Evolutionary conservation across 228 moss, liverwort and hornwort genomes (phyloP).

Genomic region (Sphagnum fallax): DNA sequence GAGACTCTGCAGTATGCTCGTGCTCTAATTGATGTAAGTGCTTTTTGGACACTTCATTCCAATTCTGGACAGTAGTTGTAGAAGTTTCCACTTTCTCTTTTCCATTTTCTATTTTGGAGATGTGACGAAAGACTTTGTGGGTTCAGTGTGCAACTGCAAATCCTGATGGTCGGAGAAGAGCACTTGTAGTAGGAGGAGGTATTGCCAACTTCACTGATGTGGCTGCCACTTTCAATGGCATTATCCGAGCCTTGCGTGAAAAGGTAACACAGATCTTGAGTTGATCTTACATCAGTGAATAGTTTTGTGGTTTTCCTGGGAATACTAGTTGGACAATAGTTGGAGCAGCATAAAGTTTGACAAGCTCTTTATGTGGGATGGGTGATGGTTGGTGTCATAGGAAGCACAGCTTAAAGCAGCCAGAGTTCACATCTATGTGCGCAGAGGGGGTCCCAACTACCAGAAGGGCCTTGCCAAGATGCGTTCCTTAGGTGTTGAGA

Average conservation of each 20-base stretch:
- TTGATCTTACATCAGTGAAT: too few species aligned
- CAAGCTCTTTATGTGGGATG: too few species aligned
- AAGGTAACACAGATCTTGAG: slow-evolving; percentile 41
- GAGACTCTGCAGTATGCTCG: slow-evolving; percentile 96
- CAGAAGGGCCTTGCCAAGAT: slow-evolving; percentile 88
- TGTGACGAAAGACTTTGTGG: slow-evolving; percentile 1
- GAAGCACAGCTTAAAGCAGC: slow-evolving; percentile 89
- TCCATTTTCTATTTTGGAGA: neutral
- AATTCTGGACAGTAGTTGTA: neutral
- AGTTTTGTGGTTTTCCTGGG: neutral
- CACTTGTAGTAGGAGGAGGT: slow-evolving; percentile 84
- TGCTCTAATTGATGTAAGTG: slow-evolving; percentile 84
- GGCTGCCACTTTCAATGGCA: slow-evolving; percentile 90
- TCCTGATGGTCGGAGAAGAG: slow-evolving; percentile 82
- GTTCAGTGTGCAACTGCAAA: slow-evolving; percentile 84
- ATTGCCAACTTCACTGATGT: slow-evolving; percentile 99
- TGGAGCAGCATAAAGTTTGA: neutral
- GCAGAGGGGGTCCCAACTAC: slow-evolving; percentile 95
- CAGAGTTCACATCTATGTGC: slow-evolving; percentile 80
- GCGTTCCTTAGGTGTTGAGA: slow-evolving; percentile 75
- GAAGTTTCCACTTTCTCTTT: neutral
- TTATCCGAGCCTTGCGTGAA: slow-evolving; percentile 87
- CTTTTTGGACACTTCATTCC: neutral
- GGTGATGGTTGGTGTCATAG: slow-evolving; percentile 20
- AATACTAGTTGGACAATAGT: neutral